Evolutionary conservation across 2,329 filamentous ascomycete genomes (phyloP).

Genomic region (Aspergillus terreus): DNA sequence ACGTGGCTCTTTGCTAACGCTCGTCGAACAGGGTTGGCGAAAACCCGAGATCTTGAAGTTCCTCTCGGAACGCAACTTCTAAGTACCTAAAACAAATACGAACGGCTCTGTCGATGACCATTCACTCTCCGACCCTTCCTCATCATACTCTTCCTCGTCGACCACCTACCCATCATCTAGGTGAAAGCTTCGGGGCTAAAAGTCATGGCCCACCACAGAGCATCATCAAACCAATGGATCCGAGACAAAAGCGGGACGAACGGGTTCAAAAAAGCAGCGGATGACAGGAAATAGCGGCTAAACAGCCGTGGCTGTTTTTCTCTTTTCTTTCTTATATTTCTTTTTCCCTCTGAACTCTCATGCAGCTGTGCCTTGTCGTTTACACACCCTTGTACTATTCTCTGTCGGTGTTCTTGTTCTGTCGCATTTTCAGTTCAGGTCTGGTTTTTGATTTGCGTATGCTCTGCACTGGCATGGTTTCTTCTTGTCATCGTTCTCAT

Average conservation of each 20-base stretch:
- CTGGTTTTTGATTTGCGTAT: constrained; percentile 2
- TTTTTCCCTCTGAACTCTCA: constrained; percentile 9
- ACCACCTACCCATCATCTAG: neutral
- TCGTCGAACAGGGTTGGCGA: constrained; percentile 43
- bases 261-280: neutral
- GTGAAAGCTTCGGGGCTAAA: neutral
- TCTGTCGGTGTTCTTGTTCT: constrained; percentile 26
- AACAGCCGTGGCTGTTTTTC: constrained; percentile 6
- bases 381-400: constrained; percentile 11
- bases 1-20: neutral
- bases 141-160: constrained; percentile 1
- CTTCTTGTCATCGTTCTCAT: constrained; percentile 5
- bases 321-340: constrained; percentile 10
- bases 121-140: neutral
- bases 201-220: neutral
- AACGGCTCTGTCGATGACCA: neutral
- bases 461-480: constrained; percentile 6
- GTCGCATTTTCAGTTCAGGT: constrained; percentile 7
- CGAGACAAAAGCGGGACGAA: neutral
- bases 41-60: constrained; percentile 49
- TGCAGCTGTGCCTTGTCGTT: constrained; percentile 1
- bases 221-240: neutral
- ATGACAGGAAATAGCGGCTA: neutral
- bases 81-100: constrained; percentile 3
- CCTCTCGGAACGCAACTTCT: constrained; percentile 45